Evolutionary conservation across 1,284 basidiomycete genomes (phyloP), one percentile per base, ranked within the genome.

Genomic region (Heterobasidion irregulare): DNA sequence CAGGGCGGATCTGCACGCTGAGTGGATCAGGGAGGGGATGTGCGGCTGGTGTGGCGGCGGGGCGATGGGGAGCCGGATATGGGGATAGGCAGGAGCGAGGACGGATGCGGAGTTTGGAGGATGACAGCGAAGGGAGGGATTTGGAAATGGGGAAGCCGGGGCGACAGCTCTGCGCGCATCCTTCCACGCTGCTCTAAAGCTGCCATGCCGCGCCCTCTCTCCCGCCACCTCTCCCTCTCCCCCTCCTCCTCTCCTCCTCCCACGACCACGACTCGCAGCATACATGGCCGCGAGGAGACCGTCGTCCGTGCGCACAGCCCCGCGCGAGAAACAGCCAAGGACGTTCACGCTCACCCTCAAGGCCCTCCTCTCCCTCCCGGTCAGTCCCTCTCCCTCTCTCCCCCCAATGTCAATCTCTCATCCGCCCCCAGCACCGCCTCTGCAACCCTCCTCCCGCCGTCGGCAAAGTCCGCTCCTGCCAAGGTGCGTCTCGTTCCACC

Each of bases 381-480:
- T 77, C 15, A 57, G 75, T 65, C 38, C 51, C 32, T 33, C 48
- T 47, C 33, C 26, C 32, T n/a, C n/a, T n/a, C 38, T 46, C 44
- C 47, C 19, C 34, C 47, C 26, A 2, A 54, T 47, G 48, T 44
- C 43, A 38, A n/a, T 50, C 5, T 26, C 50, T 59, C 35, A 53
- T 50, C 26, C 16, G 53, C 32, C 15, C 54, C 46, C 36, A 83
- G 80, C 74, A 75, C 60, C 79, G 86, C 8, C 72, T 88, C 47
- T 82, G 82, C 58, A 82, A 85, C 56, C 86, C 85, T 2, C 85
- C 85, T 4, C 81, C 82, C 7, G 77, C 82, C 1, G 76, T 83
- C 2, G 80, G 79, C 47, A 83, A 83, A 66, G 78, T 83, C 54
- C 72, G 82, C 53, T 84, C 84, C 1, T 86, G 79, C 62, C 69